These are phyloP conservation scores for Kwoniella botswanensis DNA, from an alignment of 768 basidiomycete species.

Conservation along the genomic window DNA sequence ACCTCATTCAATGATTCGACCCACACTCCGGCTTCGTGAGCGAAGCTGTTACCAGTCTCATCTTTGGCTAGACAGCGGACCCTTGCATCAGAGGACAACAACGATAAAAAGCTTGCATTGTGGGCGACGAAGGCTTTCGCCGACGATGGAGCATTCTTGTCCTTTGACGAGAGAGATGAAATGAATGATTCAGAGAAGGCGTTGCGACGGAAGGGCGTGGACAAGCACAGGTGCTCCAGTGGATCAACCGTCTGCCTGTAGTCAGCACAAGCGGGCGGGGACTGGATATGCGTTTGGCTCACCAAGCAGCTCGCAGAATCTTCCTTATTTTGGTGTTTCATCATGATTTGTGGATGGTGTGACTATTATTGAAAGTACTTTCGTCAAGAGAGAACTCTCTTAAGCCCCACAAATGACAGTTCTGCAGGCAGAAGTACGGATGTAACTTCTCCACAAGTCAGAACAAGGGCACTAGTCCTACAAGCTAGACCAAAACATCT, in stretches of 20 bases:
- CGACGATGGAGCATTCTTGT: not conserved
- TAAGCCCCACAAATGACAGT: not conserved
- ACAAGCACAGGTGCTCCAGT: not conserved
- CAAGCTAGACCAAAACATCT: not conserved
- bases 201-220: not conserved
- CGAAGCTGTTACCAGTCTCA: conserved; percentile 14
- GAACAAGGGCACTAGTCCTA: not conserved
- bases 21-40: conserved; percentile 37
- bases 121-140: conserved; percentile 17
- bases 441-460: not conserved
- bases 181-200: conserved; percentile 9
- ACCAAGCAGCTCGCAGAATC: not conserved
- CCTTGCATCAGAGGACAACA: conserved; percentile 8
- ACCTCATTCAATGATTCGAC: conserved; percentile 12
- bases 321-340: not conserved
- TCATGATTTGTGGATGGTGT: not conserved
- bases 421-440: not conserved
- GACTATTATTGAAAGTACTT: not conserved
- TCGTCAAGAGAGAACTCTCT: not conserved
- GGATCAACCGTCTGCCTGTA: not conserved
- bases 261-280: not conserved
- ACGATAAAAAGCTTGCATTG: conserved; percentile 14
- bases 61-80: conserved; percentile 13
- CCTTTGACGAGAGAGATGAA: not conserved
- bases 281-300: not conserved